Conservation (phyloP, 176 grass and related monocot genomes). For the Cymbopogon citratus region DNA sequence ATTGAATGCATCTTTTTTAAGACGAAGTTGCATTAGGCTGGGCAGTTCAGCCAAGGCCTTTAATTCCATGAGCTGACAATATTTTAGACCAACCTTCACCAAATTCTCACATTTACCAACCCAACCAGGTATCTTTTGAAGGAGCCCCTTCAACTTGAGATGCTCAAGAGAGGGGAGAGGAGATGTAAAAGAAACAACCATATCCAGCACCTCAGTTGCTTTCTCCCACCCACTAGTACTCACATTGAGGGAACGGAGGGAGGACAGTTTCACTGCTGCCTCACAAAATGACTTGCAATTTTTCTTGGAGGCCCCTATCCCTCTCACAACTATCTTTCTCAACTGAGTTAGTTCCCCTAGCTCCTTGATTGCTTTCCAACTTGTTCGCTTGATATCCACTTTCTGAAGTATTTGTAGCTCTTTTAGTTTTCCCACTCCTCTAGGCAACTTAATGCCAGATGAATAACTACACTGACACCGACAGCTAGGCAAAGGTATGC, state of each 20-base stretch:
- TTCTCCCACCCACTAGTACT: rapidly evolving
- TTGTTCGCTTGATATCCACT: too few species aligned
- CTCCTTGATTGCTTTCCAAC: too few species aligned
- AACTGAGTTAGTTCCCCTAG: too few species aligned
- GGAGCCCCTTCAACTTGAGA: not conserved
- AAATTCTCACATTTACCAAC: not conserved
- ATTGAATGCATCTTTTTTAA: rapidly evolving
- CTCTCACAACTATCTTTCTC: not conserved
- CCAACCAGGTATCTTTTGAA: too few species aligned
- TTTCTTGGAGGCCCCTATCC: not conserved
- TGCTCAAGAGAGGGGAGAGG: not conserved
- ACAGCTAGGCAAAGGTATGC: not conserved
- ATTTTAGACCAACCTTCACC: not conserved
- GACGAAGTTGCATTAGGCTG: not conserved
- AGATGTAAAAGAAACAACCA: not conserved
- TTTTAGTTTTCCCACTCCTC: not conserved
- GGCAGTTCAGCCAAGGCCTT: not conserved
- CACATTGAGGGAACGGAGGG: not conserved
- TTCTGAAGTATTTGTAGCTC: too few species aligned
- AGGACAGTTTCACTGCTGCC: not conserved
- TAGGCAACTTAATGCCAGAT: not conserved
- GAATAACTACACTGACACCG: not conserved
- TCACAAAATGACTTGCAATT: not conserved
- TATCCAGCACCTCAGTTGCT: not conserved
- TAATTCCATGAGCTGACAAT: not conserved